These are phyloP conservation scores for Pulveroboletus sp. DNA, from an alignment of 768 basidiomycete genomes.

Conservation along the genomic window DNA sequence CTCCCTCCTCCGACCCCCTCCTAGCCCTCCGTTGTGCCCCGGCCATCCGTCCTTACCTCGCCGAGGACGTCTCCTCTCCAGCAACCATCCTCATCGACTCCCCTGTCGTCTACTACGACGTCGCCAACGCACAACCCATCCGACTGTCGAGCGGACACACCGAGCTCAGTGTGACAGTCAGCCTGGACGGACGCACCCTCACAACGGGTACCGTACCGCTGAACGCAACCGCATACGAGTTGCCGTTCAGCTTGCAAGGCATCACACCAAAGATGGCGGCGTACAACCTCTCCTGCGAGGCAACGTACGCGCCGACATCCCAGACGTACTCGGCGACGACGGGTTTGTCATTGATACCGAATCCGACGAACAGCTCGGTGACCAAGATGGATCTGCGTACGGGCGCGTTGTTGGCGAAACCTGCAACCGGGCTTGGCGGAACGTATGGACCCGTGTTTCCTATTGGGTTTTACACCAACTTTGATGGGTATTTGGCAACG, in stretches of 20 bases:
- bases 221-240: constrained; percentile 47
- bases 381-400: constrained; percentile 64
- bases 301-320: constrained; percentile 29
- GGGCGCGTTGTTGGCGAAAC: constrained; percentile 52
- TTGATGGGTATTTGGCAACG: constrained; percentile 30
- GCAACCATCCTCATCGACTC: constrained; percentile 52
- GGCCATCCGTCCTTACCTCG: constrained; percentile 58
- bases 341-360: constrained; percentile 48
- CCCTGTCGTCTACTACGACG: constrained; percentile 44
- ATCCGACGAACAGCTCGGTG: constrained; percentile 50
- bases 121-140: constrained; percentile 47
- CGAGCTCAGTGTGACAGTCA: constrained; percentile 42
- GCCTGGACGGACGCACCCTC: constrained; percentile 43
- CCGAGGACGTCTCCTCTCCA: constrained; percentile 45
- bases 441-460: constrained; percentile 51
- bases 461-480: constrained; percentile 43
- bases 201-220: constrained; percentile 45
- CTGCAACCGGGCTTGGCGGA: constrained; percentile 48
- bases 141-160: constrained; percentile 21
- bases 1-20: constrained; percentile 38
- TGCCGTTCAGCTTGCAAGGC: constrained; percentile 47
- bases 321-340: constrained; percentile 47
- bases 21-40: constrained; percentile 59
- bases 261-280: constrained; percentile 40
- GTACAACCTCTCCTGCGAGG: constrained; percentile 29